phyloP scores from a whole-genome alignment of 495 filamentous ascomycete genomes.

The Aspergillus baeticus region DNA sequence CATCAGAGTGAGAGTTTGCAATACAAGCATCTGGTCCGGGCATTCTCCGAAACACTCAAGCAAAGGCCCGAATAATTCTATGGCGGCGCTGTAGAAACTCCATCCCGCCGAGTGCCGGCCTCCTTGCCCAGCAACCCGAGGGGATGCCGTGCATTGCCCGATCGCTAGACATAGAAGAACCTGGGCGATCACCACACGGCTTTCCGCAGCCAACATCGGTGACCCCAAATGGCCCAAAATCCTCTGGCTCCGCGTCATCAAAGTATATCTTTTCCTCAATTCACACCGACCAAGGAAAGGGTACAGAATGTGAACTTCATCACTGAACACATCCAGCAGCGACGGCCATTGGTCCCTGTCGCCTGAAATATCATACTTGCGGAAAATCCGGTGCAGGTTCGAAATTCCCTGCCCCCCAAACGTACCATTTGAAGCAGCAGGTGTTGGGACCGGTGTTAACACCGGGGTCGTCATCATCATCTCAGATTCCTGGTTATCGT shows the following conservation, averaged over 20 bases:
- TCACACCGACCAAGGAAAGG: neutral
- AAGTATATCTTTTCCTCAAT: neutral
- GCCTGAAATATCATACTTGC: neutral
- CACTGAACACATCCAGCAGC: neutral
- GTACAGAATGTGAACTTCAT: neutral
- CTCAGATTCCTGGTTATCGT: no score
- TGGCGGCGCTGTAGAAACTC: constrained; percentile 27
- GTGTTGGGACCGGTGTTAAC: neutral
- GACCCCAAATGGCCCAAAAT: neutral
- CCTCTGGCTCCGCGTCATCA: neutral
- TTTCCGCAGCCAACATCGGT: no score
- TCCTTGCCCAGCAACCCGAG: constrained; percentile 11
- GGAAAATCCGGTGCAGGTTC: neutral
- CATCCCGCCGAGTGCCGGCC: constrained; percentile 27
- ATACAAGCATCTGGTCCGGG: constrained; percentile 19
- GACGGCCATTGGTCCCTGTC: neutral
- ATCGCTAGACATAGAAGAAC: constrained; percentile 26
- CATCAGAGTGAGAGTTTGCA: constrained; percentile 26
- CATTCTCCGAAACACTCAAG: constrained; percentile 20
- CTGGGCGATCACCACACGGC: constrained; percentile 18
- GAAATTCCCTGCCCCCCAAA: neutral
- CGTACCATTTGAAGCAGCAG: neutral
- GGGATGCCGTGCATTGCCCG: constrained; percentile 25
- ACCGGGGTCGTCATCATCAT: neutral
- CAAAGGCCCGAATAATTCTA: constrained; percentile 25